Conservation (phyloP, 352 stramenopile genomes). For the Globisporangium nodosum region DNA sequence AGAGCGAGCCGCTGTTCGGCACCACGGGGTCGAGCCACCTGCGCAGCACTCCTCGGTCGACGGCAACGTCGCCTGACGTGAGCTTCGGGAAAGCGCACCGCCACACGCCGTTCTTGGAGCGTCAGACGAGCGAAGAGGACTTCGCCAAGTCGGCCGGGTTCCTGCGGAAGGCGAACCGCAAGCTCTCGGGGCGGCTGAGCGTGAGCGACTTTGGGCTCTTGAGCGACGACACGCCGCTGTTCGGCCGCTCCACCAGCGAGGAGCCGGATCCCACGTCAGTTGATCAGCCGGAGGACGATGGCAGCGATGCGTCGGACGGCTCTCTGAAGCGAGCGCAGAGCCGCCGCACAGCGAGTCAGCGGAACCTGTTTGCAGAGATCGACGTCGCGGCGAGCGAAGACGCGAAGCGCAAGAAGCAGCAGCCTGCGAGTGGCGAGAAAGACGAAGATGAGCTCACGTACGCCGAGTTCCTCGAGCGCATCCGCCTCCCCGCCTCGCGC, state of each 20-base stretch:
- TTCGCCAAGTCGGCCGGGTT: conserved; percentile 66
- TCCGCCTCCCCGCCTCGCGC: conserved; percentile 64
- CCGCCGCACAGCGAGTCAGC: conserved; percentile 23
- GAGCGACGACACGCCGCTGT: conserved; percentile 19
- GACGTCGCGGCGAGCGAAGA: conserved; percentile 22
- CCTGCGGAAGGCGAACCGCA: conserved; percentile 50
- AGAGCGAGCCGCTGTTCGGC: conserved; percentile 19
- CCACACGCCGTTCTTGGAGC: conserved; percentile 29
- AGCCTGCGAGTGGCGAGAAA: conserved; percentile 20
- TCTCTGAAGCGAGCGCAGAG: not conserved
- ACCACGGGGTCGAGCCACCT: not conserved
- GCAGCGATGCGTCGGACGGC: not conserved
- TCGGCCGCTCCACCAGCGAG: not conserved
- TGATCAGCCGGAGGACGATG: conserved; percentile 5
- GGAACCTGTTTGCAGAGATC: conserved; percentile 56
- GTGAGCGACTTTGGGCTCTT: conserved; percentile 78
- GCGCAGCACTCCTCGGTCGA: not conserved
- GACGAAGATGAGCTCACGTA: conserved; percentile 59
- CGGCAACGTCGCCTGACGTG: conserved; percentile 1
- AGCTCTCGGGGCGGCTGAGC: conserved; percentile 50
- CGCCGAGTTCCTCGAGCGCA: conserved; percentile 66
- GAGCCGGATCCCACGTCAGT: not conserved
- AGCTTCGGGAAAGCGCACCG: not conserved
- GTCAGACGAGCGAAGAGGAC: conserved; percentile 48
- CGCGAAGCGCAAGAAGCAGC: conserved; percentile 22